Percentiles rank a stretch among this genome's conserved stretches.
phyloP scores from a whole-genome alignment of 306 rosid species.

The Ammopiptanthus mongolicus region DNA sequence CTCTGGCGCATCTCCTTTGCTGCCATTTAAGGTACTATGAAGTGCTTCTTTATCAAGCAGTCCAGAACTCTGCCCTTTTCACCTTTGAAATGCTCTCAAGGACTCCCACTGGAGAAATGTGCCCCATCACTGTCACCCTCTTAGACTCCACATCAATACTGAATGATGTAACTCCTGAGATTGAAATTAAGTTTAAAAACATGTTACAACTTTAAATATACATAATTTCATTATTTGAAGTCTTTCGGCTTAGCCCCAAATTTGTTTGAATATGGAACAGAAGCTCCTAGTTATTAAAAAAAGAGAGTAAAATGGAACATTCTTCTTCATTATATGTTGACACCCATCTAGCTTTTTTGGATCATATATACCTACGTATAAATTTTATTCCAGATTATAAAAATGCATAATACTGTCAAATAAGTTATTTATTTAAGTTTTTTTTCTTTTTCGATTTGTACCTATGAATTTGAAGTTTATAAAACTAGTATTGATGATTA shows the following conservation, averaged over 20 bases:
- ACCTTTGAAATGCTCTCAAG: constrained; percentile 86
- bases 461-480: neutral
- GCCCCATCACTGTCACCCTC: constrained; percentile 93
- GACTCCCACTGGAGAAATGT: constrained; percentile 65
- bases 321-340: neutral
- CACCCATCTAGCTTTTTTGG: neutral
- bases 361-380: neutral
- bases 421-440: too few relatives aligned
- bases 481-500: neutral
- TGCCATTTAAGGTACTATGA: constrained; percentile 20
- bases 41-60: constrained; percentile 19
- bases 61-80: constrained; percentile 76
- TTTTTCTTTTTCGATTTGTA: neutral
- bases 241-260: neutral
- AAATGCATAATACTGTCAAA: neutral
- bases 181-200: neutral
- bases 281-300: neutral
- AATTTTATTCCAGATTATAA: neutral
- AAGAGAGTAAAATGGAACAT: neutral
- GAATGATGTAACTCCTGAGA: constrained; percentile 81
- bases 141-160: constrained; percentile 76
- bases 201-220: neutral
- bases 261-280: neutral
- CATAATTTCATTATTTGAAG: neutral
- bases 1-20: constrained; percentile 4